Evolutionary conservation across 208 protist species (phyloP), one percentile per base, ranked within the genome.

Genomic region (Leishmania tropica): DNA sequence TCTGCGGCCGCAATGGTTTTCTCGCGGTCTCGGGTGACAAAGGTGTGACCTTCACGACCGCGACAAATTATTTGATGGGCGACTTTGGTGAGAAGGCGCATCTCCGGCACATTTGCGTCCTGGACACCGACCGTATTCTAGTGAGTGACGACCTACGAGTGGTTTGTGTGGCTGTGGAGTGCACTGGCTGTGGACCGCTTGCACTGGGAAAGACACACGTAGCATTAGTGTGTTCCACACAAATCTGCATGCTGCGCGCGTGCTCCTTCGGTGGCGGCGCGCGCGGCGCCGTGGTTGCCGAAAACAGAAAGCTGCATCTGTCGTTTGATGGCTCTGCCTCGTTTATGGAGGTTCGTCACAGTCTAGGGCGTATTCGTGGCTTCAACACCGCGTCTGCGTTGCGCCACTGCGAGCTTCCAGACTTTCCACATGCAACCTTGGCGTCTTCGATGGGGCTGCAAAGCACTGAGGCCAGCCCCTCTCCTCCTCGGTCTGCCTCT

Each of bases 11-110:
- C 11, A 31, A 79, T 48, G 86, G 82, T 37, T 91, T 93, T 74
- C 81, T 97, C n/a, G 85, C 87, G 15, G 84, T 95, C 68, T 95
- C 92, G 3, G 84, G 79, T n/a, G 88, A 97, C 75, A 85, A 89
- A 40, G 93, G 93, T 60, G 85, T 95, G 17, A 89, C 78, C 1
- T 95, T 95, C 79, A 88, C 78, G 15, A 83, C 74, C 2, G 70
- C 79, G n/a, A 76, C 71, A 0, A 47, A 75, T 42, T 81, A 65
- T 71, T 40, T 83, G 13, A 54, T 21, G 47, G 56, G 35, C 17
- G 8, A 62, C 21, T 42, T 80, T 1, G 48, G 37, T 8, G 48
- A 67, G n/a, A 77, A 85, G 11, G 45, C 78, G 21, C 31, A 67
- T 37, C 47, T 84, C 28, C 62, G 81, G 48, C 74, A 77, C 62